Evolutionary conservation across 2,329 filamentous ascomycete genomes (phyloP).

Genomic region (Fusarium avenaceum): DNA sequence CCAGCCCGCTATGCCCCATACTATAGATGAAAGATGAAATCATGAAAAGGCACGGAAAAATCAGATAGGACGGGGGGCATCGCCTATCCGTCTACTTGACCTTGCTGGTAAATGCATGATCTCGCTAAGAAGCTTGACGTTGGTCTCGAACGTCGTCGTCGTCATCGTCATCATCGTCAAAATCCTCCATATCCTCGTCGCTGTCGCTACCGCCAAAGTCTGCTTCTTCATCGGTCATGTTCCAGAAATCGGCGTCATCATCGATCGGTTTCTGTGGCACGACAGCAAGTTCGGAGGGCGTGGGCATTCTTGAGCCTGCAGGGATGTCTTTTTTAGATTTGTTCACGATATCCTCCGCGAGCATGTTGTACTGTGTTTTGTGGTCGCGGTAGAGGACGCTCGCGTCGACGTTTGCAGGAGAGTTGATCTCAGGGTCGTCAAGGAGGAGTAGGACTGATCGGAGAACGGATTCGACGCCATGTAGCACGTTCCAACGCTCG

Average conservation of each 20-base stretch:
- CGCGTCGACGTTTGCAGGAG: constrained; percentile 94
- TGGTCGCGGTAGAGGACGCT: constrained; percentile 86
- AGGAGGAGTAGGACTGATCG: constrained; percentile 92
- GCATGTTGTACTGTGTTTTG: constrained; percentile 75
- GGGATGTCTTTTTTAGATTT: constrained; percentile 85
- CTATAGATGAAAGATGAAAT: constrained; percentile 35
- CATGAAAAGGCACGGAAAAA: constrained; percentile 8
- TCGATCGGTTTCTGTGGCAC: constrained; percentile 71
- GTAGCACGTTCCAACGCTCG: constrained; percentile 94
- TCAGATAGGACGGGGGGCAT: not conserved
- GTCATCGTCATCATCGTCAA: constrained; percentile 69
- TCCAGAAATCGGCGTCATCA: constrained; percentile 87
- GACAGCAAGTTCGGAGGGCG: constrained; percentile 72
- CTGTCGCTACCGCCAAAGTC: constrained; percentile 83
- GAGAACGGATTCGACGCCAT: constrained; percentile 94
- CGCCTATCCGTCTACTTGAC: not conserved
- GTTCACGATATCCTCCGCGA: constrained; percentile 78
- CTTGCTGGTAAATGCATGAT: constrained; percentile 7
- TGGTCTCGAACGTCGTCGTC: constrained; percentile 61
- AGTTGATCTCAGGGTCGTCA: constrained; percentile 93
- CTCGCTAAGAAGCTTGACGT: constrained; percentile 33
- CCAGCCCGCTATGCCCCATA: constrained; percentile 46
- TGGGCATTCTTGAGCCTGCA: constrained; percentile 84
- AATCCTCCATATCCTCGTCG: constrained; percentile 73
- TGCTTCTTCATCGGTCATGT: constrained; percentile 79